Conservation (phyloP, 2,329 filamentous ascomycete species). For the Trichoderma simmonsii region DNA sequence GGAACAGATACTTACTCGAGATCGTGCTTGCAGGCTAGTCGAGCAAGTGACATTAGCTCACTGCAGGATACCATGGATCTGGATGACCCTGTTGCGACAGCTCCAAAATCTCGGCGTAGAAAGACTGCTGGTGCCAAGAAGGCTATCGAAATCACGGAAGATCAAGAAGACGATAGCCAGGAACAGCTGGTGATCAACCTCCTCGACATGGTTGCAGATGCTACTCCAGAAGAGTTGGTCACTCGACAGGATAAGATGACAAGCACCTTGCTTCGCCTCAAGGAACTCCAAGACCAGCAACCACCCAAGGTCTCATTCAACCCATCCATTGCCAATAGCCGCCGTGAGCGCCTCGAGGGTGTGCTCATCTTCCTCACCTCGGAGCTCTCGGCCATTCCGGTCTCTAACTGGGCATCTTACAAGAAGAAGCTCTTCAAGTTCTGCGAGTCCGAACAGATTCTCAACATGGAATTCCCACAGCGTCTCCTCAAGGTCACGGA, state of each 20-base stretch:
- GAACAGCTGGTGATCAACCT: neutral
- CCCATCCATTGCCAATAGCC: neutral
- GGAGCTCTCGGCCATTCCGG: constrained; percentile 23
- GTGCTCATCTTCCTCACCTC: neutral
- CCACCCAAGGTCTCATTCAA: neutral
- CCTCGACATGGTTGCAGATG: neutral
- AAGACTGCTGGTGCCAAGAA: neutral
- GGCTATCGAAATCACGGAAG: neutral
- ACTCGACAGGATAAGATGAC: neutral
- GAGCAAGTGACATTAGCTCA: neutral
- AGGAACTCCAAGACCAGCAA: neutral
- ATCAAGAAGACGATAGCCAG: neutral
- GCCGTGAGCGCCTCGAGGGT: constrained; percentile 9
- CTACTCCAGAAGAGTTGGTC: neutral
- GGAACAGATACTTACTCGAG: neutral
- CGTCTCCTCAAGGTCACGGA: constrained; percentile 25
- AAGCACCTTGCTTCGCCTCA: neutral
- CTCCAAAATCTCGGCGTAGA: neutral
- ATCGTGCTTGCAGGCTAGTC: neutral
- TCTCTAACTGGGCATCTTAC: constrained; percentile 24
- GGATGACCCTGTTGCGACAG: neutral
- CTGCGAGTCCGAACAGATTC: constrained; percentile 17
- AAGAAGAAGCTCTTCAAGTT: constrained; percentile 23
- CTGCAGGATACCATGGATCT: neutral
- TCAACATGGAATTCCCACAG: constrained; percentile 22